phyloP scores from a whole-genome alignment of 2,329 filamentous ascomycete genomes.

The Periconia sp. region DNA sequence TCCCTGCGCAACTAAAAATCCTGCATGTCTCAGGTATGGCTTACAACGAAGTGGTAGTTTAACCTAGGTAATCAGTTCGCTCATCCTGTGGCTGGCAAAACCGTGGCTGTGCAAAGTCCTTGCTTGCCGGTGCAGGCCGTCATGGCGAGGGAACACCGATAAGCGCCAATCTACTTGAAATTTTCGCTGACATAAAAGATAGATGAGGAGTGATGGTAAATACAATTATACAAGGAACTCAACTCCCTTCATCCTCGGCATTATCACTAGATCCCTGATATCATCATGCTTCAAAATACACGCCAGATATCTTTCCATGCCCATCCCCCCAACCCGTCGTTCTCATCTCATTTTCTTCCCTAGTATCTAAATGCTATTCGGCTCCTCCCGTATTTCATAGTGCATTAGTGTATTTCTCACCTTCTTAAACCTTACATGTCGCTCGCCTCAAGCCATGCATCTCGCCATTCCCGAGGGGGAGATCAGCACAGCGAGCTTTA shows the following conservation, averaged over 20 bases:
- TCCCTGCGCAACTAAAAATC: too few species aligned
- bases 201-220: constrained; percentile 1
- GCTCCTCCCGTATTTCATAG: constrained; percentile 8
- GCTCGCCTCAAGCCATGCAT: constrained; percentile 11
- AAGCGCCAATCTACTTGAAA: too few species aligned
- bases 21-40: too few species aligned
- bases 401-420: constrained; percentile 4
- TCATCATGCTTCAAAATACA: constrained; percentile 19
- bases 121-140: too few species aligned
- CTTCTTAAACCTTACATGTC: constrained; percentile 6
- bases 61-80: too few species aligned
- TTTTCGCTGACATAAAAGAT: too few species aligned
- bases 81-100: too few species aligned
- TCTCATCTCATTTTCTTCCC: constrained; percentile 10
- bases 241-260: constrained; percentile 12
- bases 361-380: constrained; percentile 18
- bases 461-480: constrained; percentile 16
- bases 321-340: constrained; percentile 21
- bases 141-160: too few species aligned
- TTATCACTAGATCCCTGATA: constrained; percentile 12
- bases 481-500: constrained; percentile 14
- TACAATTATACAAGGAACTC: constrained; percentile 6
- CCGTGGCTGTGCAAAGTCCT: too few species aligned
- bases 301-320: constrained; percentile 15
- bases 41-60: too few species aligned